These are phyloP conservation scores for Paecilomyces sp. DNA, from an alignment of 2,329 filamentous ascomycete species.

Conservation along the genomic window DNA sequence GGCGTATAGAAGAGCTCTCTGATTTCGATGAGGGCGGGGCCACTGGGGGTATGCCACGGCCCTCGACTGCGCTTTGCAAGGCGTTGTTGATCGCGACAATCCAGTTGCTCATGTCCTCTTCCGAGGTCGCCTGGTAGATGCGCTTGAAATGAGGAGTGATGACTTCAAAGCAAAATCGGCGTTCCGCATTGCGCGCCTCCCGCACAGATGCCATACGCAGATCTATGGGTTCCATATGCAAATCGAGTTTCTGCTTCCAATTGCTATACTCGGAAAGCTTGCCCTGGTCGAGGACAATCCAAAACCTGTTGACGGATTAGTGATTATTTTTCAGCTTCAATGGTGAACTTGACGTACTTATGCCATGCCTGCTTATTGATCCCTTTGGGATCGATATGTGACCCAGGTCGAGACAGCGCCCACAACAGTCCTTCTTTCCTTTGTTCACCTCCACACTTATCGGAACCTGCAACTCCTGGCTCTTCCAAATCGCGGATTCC, in stretches of 20 bases:
- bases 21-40: slow-evolving; percentile 34
- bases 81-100: slow-evolving; percentile 96
- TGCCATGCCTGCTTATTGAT: slow-evolving; percentile 98
- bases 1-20: slow-evolving; percentile 57
- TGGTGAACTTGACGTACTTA: slow-evolving; percentile 58
- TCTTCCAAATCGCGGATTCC: slow-evolving; percentile 91
- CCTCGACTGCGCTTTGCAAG: slow-evolving; percentile 89
- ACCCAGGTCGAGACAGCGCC: slow-evolving; percentile 87
- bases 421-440: slow-evolving; percentile 91
- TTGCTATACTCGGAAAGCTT: slow-evolving; percentile 98
- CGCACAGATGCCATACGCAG: slow-evolving; percentile 93
- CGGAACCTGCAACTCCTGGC: slow-evolving; percentile 53
- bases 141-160: slow-evolving; percentile 95
- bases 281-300: slow-evolving; percentile 95
- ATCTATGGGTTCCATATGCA: slow-evolving; percentile 98
- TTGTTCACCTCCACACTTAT: slow-evolving; percentile 56
- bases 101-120: slow-evolving; percentile 97
- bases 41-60: slow-evolving; percentile 50
- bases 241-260: slow-evolving; percentile 94
- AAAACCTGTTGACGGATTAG: slow-evolving; percentile 58
- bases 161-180: slow-evolving; percentile 95
- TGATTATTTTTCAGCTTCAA: not conserved
- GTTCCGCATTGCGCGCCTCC: slow-evolving; percentile 88
- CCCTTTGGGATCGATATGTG: slow-evolving; percentile 89
- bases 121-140: slow-evolving; percentile 94